Conservation (phyloP, 2,329 filamentous ascomycete species). For the Penicillium sp. region DNA sequence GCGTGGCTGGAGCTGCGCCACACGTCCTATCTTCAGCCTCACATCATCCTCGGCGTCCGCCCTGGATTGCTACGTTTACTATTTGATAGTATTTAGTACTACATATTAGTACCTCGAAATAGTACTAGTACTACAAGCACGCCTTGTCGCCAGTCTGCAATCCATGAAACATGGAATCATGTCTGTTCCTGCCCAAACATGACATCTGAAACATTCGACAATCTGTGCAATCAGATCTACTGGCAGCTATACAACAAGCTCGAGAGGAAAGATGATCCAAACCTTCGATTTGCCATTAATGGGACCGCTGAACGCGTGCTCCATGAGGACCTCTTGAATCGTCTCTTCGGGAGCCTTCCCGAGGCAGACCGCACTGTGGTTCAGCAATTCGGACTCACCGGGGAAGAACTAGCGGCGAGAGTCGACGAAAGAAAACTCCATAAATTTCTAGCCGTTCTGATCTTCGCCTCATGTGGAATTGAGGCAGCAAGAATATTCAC, state of each 20-base stretch:
- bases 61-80: background rate
- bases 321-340: slow-evolving; percentile 7
- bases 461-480: slow-evolving; percentile 26
- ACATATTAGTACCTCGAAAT: too few relatives aligned
- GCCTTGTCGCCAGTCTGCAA: too few relatives aligned
- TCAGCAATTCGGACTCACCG: slow-evolving; percentile 6
- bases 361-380: background rate
- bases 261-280: slow-evolving; percentile 10
- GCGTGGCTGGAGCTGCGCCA: background rate
- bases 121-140: too few relatives aligned
- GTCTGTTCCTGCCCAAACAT: background rate
- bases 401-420: slow-evolving; percentile 2
- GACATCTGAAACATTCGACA: slow-evolving; percentile 10
- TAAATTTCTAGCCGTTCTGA: slow-evolving; percentile 28
- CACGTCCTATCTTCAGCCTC: background rate
- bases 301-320: slow-evolving; percentile 18
- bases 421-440: slow-evolving; percentile 21
- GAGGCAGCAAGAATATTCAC: slow-evolving; percentile 19
- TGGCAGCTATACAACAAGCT: slow-evolving; percentile 4
- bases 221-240: slow-evolving; percentile 5
- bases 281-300: slow-evolving; percentile 18
- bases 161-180: background rate
- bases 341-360: slow-evolving; percentile 7
- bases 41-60: background rate
- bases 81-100: too few relatives aligned